Conservation (phyloP, 2,329 filamentous ascomycete genomes). For the Penicillium sp. region DNA sequence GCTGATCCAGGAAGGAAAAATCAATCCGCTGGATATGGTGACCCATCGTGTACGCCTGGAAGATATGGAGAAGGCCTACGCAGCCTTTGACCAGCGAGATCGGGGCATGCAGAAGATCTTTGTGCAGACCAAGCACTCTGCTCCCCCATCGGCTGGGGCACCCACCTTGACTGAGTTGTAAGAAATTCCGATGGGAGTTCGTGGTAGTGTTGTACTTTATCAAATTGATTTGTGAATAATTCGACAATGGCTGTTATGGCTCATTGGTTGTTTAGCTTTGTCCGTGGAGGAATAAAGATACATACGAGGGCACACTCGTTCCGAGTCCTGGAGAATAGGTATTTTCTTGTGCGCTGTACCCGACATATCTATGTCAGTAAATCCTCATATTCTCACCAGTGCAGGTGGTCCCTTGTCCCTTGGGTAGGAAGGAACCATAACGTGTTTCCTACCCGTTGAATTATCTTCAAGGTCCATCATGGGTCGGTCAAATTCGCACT, state of each 20-base stretch:
- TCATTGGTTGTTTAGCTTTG: not conserved
- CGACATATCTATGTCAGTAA: not conserved
- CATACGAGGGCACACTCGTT: not conserved
- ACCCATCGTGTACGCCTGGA: slow-evolving; percentile 76
- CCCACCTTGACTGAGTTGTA: slow-evolving; percentile 51
- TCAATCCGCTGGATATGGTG: slow-evolving; percentile 77
- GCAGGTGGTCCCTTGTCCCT: not conserved
- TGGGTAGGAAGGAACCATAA: not conserved
- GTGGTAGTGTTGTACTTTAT: not conserved
- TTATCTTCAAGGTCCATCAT: not conserved
- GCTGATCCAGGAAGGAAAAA: slow-evolving; percentile 52
- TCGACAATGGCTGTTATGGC: not conserved
- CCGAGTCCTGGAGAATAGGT: not conserved
- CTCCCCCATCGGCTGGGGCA: slow-evolving; percentile 51
- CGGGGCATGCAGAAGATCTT: slow-evolving; percentile 80
- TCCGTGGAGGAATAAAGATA: not conserved
- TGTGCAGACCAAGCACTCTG: slow-evolving; percentile 61
- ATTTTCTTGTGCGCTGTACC: no score
- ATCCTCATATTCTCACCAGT: no score
- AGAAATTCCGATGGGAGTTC: not conserved
- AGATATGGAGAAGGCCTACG: slow-evolving; percentile 67
- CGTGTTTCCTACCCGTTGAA: not conserved
- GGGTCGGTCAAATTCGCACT: not conserved
- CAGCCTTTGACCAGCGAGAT: slow-evolving; percentile 57
- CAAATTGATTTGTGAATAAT: not conserved